Conservation (phyloP, 2,329 filamentous ascomycete genomes). For the Trichoderma afroharzianum region DNA sequence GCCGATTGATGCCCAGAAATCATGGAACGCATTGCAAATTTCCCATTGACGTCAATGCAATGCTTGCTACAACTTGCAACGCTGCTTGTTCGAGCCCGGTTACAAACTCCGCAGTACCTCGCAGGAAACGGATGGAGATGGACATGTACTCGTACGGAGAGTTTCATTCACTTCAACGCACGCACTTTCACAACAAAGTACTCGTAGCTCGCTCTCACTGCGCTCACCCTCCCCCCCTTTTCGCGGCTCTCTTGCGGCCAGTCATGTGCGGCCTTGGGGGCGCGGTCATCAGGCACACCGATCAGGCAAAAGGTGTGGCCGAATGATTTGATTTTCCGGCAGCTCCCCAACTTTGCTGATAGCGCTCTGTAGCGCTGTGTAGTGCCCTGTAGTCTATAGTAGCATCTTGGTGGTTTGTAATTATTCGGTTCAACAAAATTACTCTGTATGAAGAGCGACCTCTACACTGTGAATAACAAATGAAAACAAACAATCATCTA, state of each 20-base stretch:
- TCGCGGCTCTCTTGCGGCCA: not conserved
- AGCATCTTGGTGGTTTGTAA: not conserved
- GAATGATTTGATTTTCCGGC: constrained; percentile 10
- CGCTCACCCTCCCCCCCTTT: constrained; percentile 5
- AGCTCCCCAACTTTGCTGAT: not conserved
- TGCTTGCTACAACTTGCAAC: not conserved
- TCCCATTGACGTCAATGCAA: not conserved
- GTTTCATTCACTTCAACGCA: constrained; percentile 1
- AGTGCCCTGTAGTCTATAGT: not conserved
- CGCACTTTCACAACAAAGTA: not conserved
- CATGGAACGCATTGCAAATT: not conserved
- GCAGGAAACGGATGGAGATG: not conserved
- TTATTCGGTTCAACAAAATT: not conserved
- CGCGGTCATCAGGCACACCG: constrained; percentile 20
- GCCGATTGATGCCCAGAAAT: not conserved
- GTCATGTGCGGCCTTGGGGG: constrained; percentile 16
- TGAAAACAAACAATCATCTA: not conserved
- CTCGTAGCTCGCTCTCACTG: not conserved
- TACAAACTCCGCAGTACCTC: not conserved
- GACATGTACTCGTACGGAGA: not conserved
- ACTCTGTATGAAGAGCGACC: not conserved
- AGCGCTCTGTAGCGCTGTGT: not conserved
- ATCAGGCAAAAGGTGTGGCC: constrained; percentile 7
- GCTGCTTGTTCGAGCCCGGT: not conserved
- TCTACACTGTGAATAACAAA: not conserved